phyloP scores from a whole-genome alignment of 108 stramenopile species.

The Skeletonema marinoi region DNA sequence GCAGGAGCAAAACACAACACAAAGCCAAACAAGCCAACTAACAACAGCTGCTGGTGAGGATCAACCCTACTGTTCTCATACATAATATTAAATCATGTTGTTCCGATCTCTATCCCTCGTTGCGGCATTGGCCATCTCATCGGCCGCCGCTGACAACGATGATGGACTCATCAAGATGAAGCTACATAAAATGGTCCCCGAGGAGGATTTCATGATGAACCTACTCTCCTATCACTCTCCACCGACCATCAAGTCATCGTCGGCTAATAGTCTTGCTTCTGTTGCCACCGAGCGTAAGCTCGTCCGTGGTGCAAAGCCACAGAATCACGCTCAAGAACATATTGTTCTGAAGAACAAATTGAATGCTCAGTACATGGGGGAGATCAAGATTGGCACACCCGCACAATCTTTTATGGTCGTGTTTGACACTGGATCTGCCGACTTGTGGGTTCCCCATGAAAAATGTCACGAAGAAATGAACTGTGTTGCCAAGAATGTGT shows the following conservation, averaged over 20 bases:
- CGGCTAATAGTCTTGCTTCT: not conserved
- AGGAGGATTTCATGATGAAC: conserved; percentile 18
- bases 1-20: not conserved
- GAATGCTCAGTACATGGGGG: conserved; percentile 85
- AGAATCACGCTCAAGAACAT: conserved; percentile 18
- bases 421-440: conserved; percentile 96
- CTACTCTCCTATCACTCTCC: conserved; percentile 17
- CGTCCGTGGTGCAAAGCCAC: conserved; percentile 1
- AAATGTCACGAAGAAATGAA: conserved; percentile 60
- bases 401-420: conserved; percentile 91
- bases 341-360: conserved; percentile 24
- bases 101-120: not conserved
- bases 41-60: too few species aligned
- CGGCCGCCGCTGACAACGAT: not conserved
- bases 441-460: conserved; percentile 96
- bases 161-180: conserved; percentile 17
- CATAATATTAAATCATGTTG: too few species aligned
- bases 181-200: conserved; percentile 20
- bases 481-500: conserved; percentile 62
- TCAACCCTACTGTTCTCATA: too few species aligned
- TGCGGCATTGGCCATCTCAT: conserved; percentile 11
- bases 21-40: conserved; percentile 14
- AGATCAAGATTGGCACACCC: conserved; percentile 78
- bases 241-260: not conserved
- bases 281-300: conserved; percentile 9